Evolutionary conservation across 306 rosid species (phyloP).

Genomic region (Glycyrrhiza uralensis): DNA sequence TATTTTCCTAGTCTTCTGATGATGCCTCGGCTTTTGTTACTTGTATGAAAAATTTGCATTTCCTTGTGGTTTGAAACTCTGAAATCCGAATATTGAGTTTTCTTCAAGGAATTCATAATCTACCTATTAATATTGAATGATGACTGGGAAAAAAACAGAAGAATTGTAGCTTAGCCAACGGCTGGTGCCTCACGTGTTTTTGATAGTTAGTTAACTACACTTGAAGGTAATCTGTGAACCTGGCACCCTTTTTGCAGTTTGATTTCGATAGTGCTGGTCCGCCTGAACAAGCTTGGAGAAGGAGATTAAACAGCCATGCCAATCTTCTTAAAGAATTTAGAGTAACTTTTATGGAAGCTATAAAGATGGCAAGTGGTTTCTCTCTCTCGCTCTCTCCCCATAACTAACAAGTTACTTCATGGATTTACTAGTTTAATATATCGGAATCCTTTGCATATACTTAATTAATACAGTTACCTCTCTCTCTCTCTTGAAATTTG

Average conservation of each 20-base stretch:
- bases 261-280: conserved; percentile 95
- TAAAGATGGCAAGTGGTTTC: conserved; percentile 72
- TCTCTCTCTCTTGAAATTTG: background rate
- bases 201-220: background rate
- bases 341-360: conserved; percentile 87
- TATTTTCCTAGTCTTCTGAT: background rate
- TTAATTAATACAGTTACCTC: background rate
- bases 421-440: conserved; percentile 17
- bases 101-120: background rate
- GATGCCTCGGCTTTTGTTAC: background rate
- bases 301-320: conserved; percentile 85
- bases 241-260: conserved; percentile 46
- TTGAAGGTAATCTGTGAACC: conserved; percentile 15
- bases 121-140: background rate
- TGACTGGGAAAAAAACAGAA: background rate
- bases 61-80: background rate
- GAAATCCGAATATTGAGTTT: background rate
- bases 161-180: background rate
- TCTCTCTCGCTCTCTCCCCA: background rate
- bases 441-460: background rate
- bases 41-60: background rate
- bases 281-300: conserved; percentile 99
- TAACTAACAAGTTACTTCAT: background rate
- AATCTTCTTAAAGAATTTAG: conserved; percentile 93
- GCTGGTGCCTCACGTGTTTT: background rate